These are phyloP conservation scores for Pecoramyces ruminantium DNA, from an alignment of 192 early-diverging fungal species.

Conservation along the genomic window DNA sequence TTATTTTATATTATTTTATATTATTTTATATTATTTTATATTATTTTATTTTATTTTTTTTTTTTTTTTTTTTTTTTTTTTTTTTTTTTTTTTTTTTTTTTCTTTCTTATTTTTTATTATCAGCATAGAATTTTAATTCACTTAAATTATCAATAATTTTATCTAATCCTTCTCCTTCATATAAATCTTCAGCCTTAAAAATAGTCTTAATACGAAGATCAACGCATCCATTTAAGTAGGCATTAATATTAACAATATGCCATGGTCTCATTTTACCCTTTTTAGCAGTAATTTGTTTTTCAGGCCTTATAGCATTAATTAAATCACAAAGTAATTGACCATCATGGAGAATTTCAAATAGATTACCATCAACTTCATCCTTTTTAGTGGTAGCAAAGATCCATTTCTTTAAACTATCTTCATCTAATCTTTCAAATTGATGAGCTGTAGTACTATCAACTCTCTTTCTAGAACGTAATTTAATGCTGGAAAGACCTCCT, in stretches of 20 bases:
- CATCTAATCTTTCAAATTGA: neutral
- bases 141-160: neutral
- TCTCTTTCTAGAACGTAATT: neutral
- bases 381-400: neutral
- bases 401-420: neutral
- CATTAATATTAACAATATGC: neutral
- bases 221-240: neutral
- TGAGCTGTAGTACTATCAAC: neutral
- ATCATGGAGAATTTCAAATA: neutral
- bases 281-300: neutral
- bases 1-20: no score
- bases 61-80: neutral
- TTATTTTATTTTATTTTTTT: neutral
- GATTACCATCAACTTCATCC: neutral
- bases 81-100: neutral
- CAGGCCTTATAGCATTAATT: neutral
- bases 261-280: neutral
- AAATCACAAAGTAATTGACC: neutral
- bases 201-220: neutral
- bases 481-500: neutral
- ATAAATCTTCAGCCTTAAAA: neutral
- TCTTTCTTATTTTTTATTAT: neutral
- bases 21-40: no score
- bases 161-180: neutral
- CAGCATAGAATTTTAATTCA: neutral